phyloP scores from a whole-genome alignment of 169 alveolate genomes.

The Eimeria tenella region DNA sequence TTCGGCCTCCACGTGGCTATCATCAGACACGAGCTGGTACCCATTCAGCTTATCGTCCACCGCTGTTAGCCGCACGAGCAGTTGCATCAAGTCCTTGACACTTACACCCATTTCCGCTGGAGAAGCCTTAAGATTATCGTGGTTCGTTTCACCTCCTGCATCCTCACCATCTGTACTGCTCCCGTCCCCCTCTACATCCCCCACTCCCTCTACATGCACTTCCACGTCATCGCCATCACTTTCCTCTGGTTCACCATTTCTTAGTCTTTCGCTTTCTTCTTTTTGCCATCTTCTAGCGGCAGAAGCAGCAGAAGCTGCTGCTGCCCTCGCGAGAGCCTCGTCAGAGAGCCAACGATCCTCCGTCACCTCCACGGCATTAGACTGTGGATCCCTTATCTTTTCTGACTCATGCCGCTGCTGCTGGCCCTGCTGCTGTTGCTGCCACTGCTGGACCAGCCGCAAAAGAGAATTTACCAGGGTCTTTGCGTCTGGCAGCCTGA shows the following conservation, averaged over 20 bases:
- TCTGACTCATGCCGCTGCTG: constrained; percentile 13
- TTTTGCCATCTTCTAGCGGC: constrained; percentile 23
- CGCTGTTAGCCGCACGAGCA: not conserved
- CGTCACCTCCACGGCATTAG: not conserved
- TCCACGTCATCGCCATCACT: constrained; percentile 35
- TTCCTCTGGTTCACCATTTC: not conserved
- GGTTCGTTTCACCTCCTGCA: not conserved
- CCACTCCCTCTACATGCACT: constrained; percentile 35
- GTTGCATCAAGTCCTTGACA: constrained; percentile 25
- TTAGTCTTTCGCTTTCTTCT: not conserved
- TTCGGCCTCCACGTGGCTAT: not conserved
- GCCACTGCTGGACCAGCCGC: constrained; percentile 34
- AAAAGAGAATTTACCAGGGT: constrained; percentile 48
- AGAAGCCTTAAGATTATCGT: not conserved
- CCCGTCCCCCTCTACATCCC: constrained; percentile 37
- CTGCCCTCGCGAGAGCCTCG: constrained; percentile 50
- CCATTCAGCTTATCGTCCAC: too few species aligned
- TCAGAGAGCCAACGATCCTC: constrained; percentile 26
- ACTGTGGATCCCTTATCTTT: not conserved
- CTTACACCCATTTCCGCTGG: not conserved
- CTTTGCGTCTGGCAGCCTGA: constrained; percentile 38
- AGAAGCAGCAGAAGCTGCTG: constrained; percentile 58
- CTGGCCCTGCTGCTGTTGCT: constrained; percentile 7
- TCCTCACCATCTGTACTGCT: not conserved
- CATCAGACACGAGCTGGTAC: too few species aligned